Conservation (phyloP, 1,139 yeast genomes). For the Lodderomyces margitis region DNA sequence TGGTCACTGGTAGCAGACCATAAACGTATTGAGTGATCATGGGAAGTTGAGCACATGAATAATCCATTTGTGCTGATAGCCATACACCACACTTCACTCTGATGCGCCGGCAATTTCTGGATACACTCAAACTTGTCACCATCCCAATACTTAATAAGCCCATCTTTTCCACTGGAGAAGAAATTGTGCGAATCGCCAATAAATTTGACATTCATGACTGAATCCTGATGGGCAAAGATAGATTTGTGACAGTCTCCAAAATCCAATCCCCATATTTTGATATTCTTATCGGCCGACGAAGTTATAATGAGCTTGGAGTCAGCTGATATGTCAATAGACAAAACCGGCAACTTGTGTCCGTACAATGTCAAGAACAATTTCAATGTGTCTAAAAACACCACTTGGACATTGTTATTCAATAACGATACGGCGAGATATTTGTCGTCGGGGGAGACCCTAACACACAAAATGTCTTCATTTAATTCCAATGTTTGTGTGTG, state of each 20-base stretch:
- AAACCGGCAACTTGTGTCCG: constrained; percentile 94
- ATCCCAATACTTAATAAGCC: constrained; percentile 91
- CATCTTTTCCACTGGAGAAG: constrained; percentile 89
- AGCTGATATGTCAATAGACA: constrained; percentile 82
- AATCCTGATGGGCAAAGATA: constrained; percentile 93
- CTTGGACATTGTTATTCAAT: constrained; percentile 90
- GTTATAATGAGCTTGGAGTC: constrained; percentile 88
- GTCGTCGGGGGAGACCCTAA: constrained; percentile 79
- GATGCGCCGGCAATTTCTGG: constrained; percentile 85
- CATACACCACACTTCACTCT: constrained; percentile 90
- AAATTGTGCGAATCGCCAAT: constrained; percentile 84
- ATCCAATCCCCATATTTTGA: constrained; percentile 97
- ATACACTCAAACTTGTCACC: constrained; percentile 95
- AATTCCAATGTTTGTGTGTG: constrained; percentile 83
- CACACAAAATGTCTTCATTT: constrained; percentile 79
- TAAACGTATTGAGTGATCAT: constrained; percentile 86
- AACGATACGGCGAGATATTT: constrained; percentile 79
- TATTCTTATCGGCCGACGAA: constrained; percentile 94
- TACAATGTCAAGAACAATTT: constrained; percentile 86
- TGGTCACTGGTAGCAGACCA: constrained; percentile 95
- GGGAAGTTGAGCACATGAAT: constrained; percentile 82
- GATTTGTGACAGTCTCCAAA: constrained; percentile 98
- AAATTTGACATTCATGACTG: constrained; percentile 84
- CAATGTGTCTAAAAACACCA: constrained; percentile 80
- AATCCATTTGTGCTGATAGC: constrained; percentile 73